A percentile compares a stretch with the other conserved stretches of the same genome.
phyloP scores from a whole-genome alignment of 768 basidiomycete genomes.

The Leucogyrophana mollusca region DNA sequence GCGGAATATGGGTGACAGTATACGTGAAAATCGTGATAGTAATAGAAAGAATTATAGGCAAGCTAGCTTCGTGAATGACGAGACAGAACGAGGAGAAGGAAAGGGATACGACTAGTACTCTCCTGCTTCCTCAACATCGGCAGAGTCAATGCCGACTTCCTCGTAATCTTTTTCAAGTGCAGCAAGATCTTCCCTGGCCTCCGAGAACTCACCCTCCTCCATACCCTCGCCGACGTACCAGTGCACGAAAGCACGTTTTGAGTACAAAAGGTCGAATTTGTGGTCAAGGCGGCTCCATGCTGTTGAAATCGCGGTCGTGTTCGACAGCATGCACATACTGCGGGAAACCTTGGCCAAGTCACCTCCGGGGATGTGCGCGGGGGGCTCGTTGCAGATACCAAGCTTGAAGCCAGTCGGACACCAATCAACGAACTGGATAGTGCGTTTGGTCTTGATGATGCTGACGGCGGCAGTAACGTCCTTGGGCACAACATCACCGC shows the following conservation, averaged over 20 bases:
- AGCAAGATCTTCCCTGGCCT: slow-evolving; percentile 98
- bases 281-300: slow-evolving; percentile 76
- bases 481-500: slow-evolving; percentile 78
- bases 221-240: slow-evolving; percentile 79
- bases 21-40: slow-evolving; percentile 35
- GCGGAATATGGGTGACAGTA: slow-evolving; percentile 26
- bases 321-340: slow-evolving; percentile 77
- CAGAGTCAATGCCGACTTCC: slow-evolving; percentile 67
- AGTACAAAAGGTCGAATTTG: slow-evolving; percentile 80
- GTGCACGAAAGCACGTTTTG: slow-evolving; percentile 56
- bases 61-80: slow-evolving; percentile 24
- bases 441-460: slow-evolving; percentile 75
- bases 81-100: slow-evolving; percentile 20
- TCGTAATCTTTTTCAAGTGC: slow-evolving; percentile 98
- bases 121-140: slow-evolving; percentile 48
- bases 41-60: slow-evolving; percentile 26
- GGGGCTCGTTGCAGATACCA: slow-evolving; percentile 79
- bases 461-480: slow-evolving; percentile 75
- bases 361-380: slow-evolving; percentile 72
- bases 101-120: slow-evolving; percentile 38
- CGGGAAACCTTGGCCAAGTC: slow-evolving; percentile 76
- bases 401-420: slow-evolving; percentile 78
- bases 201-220: slow-evolving; percentile 96
- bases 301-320: slow-evolving; percentile 69
- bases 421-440: slow-evolving; percentile 80